Evolutionary conservation across 352 stramenopile species (phyloP).

Genomic region (Phytopythium helicoides): DNA sequence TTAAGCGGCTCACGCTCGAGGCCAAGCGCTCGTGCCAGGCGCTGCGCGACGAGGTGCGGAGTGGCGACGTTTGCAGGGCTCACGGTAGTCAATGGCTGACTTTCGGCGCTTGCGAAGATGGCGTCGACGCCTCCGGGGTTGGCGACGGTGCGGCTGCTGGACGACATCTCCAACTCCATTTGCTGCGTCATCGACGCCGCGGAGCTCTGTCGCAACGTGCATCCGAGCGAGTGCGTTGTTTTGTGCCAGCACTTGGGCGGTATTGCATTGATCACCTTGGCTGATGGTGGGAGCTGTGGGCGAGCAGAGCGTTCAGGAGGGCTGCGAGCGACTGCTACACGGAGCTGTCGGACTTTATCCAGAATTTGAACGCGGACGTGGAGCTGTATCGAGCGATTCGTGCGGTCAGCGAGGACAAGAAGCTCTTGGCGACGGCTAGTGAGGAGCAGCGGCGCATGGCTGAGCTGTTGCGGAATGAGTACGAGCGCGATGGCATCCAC

Average conservation of each 20-base stretch:
- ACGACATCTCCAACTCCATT: slow-evolving; percentile 94
- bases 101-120: no score
- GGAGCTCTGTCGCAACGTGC: slow-evolving; percentile 93
- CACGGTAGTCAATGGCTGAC: no score
- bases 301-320: slow-evolving; percentile 64
- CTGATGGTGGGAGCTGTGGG: no score
- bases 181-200: slow-evolving; percentile 96
- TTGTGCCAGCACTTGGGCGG: no score
- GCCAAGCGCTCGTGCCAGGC: slow-evolving; percentile 55
- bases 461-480: slow-evolving; percentile 89
- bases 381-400: slow-evolving; percentile 87
- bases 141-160: slow-evolving; percentile 76
- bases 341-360: slow-evolving; percentile 94
- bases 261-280: no score
- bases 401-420: slow-evolving; percentile 54
- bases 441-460: slow-evolving; percentile 92
- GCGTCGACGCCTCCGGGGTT: slow-evolving; percentile 50
- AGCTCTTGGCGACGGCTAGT: slow-evolving; percentile 59
- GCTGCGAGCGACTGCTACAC: slow-evolving; percentile 88
- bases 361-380: slow-evolving; percentile 91
- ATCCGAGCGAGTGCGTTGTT: slow-evolving; percentile 75
- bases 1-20: slow-evolving; percentile 48
- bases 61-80: no score
- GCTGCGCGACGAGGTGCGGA: slow-evolving; percentile 52
- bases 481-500: slow-evolving; percentile 96